These are phyloP conservation scores for Mycena filopes DNA, from an alignment of 768 basidiomycete genomes.

Conservation along the genomic window DNA sequence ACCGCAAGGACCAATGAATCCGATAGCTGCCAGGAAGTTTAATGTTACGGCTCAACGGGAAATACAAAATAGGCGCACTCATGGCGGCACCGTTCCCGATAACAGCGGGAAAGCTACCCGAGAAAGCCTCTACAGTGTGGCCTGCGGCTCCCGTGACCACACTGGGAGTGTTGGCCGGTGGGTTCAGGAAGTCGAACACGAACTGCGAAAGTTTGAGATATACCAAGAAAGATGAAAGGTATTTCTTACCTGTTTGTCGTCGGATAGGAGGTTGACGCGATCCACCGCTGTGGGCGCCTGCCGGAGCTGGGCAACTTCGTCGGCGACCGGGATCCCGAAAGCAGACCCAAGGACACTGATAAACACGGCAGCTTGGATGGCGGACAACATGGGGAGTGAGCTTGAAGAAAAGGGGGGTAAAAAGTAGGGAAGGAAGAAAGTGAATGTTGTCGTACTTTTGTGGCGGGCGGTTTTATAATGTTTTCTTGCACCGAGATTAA, in stretches of 20 bases:
- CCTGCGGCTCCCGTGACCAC: neutral
- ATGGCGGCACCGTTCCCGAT: slow-evolving; percentile 33
- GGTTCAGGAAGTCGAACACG: slow-evolving; percentile 35
- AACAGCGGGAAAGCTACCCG: slow-evolving; percentile 34
- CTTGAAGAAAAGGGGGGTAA: too few relatives aligned
- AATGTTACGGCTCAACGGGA: neutral
- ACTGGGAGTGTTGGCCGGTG: neutral
- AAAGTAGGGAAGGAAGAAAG: too few relatives aligned
- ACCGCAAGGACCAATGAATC: slow-evolving; percentile 31
- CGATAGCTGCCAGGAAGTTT: slow-evolving; percentile 13
- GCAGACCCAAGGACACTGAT: neutral
- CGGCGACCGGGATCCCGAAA: neutral
- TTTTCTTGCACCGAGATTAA: too few relatives aligned
- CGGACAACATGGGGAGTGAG: neutral
- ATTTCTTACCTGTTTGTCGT: neutral
- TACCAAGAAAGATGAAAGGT: too few relatives aligned
- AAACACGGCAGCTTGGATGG: neutral
- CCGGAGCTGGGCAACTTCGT: neutral
- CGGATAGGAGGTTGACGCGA: neutral
- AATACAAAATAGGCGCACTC: neutral
- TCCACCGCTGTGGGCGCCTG: neutral
- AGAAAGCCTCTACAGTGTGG: slow-evolving; percentile 27
- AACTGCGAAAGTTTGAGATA: slow-evolving; percentile 15
- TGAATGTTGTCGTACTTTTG: too few relatives aligned
- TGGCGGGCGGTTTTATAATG: too few relatives aligned